A percentile compares a stretch with the other conserved stretches of the same genome.
Conservation (phyloP, 345 rosid species). For the Rhizophora mangle region DNA sequence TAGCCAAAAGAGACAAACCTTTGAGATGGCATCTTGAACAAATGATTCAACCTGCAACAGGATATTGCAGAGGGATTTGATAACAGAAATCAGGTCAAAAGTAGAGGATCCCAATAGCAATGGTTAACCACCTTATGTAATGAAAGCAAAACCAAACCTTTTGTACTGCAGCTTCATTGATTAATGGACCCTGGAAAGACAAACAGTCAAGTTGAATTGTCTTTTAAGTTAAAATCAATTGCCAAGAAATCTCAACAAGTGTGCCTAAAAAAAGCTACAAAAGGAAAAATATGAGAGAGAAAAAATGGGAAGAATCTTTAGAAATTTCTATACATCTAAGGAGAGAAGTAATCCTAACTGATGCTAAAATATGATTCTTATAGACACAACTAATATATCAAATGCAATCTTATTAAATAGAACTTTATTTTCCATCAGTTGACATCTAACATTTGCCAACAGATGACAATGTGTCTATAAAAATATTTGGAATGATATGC, state of each 20-base stretch:
- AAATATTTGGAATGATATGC: background rate
- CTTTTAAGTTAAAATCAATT: conserved; percentile 11
- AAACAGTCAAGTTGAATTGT: conserved; percentile 9
- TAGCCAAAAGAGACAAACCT: conserved; percentile 46
- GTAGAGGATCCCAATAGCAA: conserved; percentile 10
- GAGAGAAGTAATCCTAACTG: no score
- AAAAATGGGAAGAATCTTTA: no score
- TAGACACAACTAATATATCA: no score
- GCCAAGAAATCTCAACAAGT: background rate
- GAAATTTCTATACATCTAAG: no score
- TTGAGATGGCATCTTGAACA: conserved; percentile 76
- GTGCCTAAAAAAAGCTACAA: no score
- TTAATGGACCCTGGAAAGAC: conserved; percentile 80
- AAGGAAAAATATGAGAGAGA: no score
- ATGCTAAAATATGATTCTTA: no score
- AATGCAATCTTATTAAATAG: no score
- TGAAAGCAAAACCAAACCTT: conserved; percentile 51
- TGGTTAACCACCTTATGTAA: background rate
- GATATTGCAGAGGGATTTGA: conserved; percentile 20
- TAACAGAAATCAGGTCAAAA: conserved; percentile 5
- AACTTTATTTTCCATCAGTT: no score
- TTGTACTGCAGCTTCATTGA: conserved; percentile 83
- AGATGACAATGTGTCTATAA: no score
- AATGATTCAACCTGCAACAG: conserved; percentile 74
- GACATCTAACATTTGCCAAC: background rate